Conservation (phyloP, 495 filamentous ascomycete genomes). For the Penicillium taxi region DNA sequence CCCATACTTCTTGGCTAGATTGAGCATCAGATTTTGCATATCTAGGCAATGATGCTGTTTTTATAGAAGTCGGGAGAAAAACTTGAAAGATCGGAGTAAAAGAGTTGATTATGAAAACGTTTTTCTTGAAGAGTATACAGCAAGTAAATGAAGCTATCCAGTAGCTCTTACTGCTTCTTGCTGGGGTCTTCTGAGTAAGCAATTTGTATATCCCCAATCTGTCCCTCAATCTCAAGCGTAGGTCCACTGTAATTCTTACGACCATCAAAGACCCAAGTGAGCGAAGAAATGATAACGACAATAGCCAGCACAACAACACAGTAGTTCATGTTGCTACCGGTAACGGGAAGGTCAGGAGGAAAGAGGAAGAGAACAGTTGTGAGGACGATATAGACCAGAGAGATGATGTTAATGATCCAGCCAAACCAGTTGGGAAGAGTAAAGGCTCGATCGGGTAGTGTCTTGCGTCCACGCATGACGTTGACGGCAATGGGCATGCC, state of each 20-base stretch:
- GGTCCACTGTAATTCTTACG: constrained; percentile 64
- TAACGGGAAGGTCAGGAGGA: constrained; percentile 59
- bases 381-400: constrained; percentile 54
- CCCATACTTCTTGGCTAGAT: too few relatives aligned
- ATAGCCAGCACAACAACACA: constrained; percentile 64
- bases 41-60: too few relatives aligned
- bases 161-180: too few relatives aligned
- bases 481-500: constrained; percentile 66
- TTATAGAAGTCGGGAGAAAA: too few relatives aligned
- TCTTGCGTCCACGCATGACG: constrained; percentile 54
- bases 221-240: constrained; percentile 39
- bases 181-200: too few relatives aligned
- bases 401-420: constrained; percentile 47
- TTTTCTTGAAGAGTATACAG: too few relatives aligned
- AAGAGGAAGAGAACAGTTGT: constrained; percentile 73
- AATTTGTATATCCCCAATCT: constrained; percentile 13
- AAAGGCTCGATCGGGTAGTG: constrained; percentile 56
- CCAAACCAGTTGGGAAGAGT: constrained; percentile 49
- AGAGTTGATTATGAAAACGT: too few relatives aligned
- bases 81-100: too few relatives aligned
- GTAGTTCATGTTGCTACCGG: constrained; percentile 69
- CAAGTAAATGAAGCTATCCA: too few relatives aligned
- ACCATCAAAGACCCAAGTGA: constrained; percentile 69
- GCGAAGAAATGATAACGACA: constrained; percentile 53
- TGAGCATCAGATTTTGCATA: too few relatives aligned